Percentiles rank a stretch among this genome's conserved stretches.
These are phyloP conservation scores for Tolypocladium paradoxum DNA, from an alignment of 2,329 filamentous ascomycete species.

Conservation along the genomic window DNA sequence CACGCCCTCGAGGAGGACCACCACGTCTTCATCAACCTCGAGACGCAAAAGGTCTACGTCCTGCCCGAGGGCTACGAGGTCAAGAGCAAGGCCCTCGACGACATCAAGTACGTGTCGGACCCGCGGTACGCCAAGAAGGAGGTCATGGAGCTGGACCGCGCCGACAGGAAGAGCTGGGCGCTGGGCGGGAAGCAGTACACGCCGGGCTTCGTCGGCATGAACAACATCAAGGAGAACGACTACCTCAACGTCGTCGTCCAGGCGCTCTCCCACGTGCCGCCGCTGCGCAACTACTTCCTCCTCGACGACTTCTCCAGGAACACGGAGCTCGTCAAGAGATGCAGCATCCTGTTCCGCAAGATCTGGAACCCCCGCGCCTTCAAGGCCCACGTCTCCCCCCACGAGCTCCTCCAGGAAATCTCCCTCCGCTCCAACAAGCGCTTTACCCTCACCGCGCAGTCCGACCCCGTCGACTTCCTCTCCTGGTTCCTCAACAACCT, in stretches of 20 bases:
- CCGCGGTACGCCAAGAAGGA: slow-evolving; percentile 73
- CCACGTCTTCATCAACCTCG: slow-evolving; percentile 98
- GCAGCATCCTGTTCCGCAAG: slow-evolving; percentile 84
- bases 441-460: slow-evolving; percentile 82
- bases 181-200: slow-evolving; percentile 75
- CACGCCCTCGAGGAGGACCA: slow-evolving; percentile 91
- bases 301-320: slow-evolving; percentile 66
- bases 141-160: slow-evolving; percentile 67
- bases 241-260: slow-evolving; percentile 95
- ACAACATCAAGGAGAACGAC: slow-evolving; percentile 99
- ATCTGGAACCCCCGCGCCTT: slow-evolving; percentile 97
- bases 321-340: slow-evolving; percentile 75
- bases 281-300: slow-evolving; percentile 84
- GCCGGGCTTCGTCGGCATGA: slow-evolving; percentile 95
- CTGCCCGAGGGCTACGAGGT: slow-evolving; percentile 97
- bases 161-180: slow-evolving; percentile 55
- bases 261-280: slow-evolving; percentile 78
- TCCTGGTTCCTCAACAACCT: slow-evolving; percentile 97
- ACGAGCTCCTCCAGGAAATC: slow-evolving; percentile 93
- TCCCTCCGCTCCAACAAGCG: slow-evolving; percentile 82
- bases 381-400: slow-evolving; percentile 91
- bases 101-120: slow-evolving; percentile 97
- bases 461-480: slow-evolving; percentile 91
- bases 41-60: slow-evolving; percentile 81
- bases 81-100: slow-evolving; percentile 83